These are phyloP conservation scores for Elaphomyces granulatus DNA, from an alignment of 495 filamentous ascomycete species.

Conservation along the genomic window DNA sequence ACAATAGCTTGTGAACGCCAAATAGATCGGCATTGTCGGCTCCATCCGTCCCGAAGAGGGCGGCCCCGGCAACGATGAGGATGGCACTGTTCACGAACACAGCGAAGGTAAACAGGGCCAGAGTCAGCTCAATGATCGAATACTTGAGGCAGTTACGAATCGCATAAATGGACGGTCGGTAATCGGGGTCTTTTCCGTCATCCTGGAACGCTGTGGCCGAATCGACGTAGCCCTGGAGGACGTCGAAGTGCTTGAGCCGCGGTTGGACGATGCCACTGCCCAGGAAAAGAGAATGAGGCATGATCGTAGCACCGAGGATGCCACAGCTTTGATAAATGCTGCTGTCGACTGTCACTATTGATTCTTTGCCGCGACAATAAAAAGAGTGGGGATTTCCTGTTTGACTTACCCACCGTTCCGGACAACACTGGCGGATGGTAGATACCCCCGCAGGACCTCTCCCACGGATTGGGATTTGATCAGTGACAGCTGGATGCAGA, in stretches of 20 bases:
- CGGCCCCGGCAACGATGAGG: conserved; percentile 74
- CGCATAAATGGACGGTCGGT: conserved; percentile 62
- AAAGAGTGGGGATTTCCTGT: too few species aligned
- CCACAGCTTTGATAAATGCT: conserved; percentile 83
- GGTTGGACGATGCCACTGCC: conserved; percentile 82
- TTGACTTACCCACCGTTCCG: conserved; percentile 46
- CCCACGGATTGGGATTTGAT: conserved; percentile 55
- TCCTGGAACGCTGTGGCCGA: conserved; percentile 23
- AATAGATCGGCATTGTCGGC: conserved; percentile 61
- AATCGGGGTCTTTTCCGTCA: conserved; percentile 40
- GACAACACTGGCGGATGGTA: conserved; percentile 64
- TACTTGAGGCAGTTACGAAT: conserved; percentile 70
- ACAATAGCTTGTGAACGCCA: conserved; percentile 65
- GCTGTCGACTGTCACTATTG: too few species aligned
- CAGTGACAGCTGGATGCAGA: conserved; percentile 74
- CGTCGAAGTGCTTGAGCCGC: conserved; percentile 66
- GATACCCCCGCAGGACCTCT: conserved; percentile 70
- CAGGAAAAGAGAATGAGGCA: conserved; percentile 84
- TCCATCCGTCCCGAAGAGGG: conserved; percentile 44
- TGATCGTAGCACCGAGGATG: conserved; percentile 85
- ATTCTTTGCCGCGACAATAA: too few species aligned
- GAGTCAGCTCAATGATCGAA: conserved; percentile 56
- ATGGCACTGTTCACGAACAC: conserved; percentile 91
- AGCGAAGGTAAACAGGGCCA: conserved; percentile 81
- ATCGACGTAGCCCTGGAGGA: conserved; percentile 40